Evolutionary conservation across 208 protist genomes (phyloP), one percentile per base, ranked within the genome.

Genomic region (Wallacemonas collosoma): DNA sequence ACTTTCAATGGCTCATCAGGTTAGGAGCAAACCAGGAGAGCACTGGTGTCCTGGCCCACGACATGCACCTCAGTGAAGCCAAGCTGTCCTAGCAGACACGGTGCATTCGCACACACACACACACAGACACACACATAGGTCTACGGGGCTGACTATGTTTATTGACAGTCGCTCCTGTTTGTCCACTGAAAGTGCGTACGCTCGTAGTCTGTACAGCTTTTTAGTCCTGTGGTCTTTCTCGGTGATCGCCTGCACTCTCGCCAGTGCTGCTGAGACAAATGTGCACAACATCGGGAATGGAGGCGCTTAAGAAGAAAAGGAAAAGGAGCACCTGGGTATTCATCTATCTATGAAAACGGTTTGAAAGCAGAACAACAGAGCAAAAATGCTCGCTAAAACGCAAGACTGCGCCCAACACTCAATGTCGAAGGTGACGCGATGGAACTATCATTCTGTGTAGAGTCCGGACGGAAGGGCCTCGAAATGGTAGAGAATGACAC

Each of bases 401-500:
- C 71, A 71, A 88, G 68, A 77, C 83, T 91, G 44, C 89, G 64
- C 63, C 86, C 86, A 4, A 94, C 81, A 77, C 81, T 90, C 36
- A 75, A 71, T 26, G 65, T 69, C 7, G 60, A 65, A 57, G 82
- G 80, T n/a, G 88, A 89, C 9, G 56, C 76, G 39, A 75, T 64
- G 15, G 73, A 76, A 54, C 84, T 91, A 44, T 86, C 80, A 7
- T 48, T 75, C 3, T 62, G 48, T 39, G 82, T 83, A 5, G 88
- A 88, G 38, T 86, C 86, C 11, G 89, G 88, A 36, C 78, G 72
- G 62, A 91, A 75, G 41, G 81, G 72, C 35, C 79, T 63, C 11
- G 86, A 85, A 44, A 89, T 83, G 36, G 83, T 88, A 5, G 84
- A 91, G 79, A 94, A 94, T 9, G 89, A 91, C 1, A 94, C 83